These are phyloP conservation scores for Fusarium sp. DNA, from an alignment of 2,329 filamentous ascomycete species.

Conservation along the genomic window DNA sequence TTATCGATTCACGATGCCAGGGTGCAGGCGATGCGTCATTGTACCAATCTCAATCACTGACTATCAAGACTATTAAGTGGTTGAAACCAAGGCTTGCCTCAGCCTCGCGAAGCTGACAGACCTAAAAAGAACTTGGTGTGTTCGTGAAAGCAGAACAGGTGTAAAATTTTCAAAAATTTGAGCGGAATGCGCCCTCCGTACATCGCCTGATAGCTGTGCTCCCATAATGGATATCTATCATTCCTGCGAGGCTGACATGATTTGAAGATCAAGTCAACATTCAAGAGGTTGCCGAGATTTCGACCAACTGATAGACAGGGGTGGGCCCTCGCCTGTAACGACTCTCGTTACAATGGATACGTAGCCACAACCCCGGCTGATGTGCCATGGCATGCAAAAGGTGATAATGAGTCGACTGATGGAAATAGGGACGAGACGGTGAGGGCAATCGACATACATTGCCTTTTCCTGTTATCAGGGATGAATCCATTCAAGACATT, in stretches of 20 bases:
- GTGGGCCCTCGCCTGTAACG: conserved; percentile 1
- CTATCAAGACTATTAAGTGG: not conserved
- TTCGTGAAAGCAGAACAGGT: conserved; percentile 29
- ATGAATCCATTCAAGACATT: conserved; percentile 17
- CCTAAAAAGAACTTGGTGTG: conserved; percentile 32
- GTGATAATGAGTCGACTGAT: conserved; percentile 31
- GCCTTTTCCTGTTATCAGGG: conserved; percentile 10
- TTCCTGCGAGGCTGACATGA: conserved; percentile 43
- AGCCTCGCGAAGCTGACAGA: conserved; percentile 39
- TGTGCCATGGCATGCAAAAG: conserved; percentile 31
- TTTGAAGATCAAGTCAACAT: conserved; percentile 25
- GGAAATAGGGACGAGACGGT: conserved; percentile 30
- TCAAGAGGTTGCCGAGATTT: conserved; percentile 42
- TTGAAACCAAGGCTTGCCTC: conserved; percentile 6
- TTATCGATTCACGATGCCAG: conserved; percentile 24
- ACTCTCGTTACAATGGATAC: conserved; percentile 21
- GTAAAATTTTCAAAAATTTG: conserved; percentile 34
- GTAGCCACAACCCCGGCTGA: conserved; percentile 26
- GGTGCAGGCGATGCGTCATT: conserved; percentile 38
- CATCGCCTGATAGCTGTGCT: conserved; percentile 37
- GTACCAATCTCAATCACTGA: conserved; percentile 4
- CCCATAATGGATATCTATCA: conserved; percentile 16
- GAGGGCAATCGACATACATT: conserved; percentile 15
- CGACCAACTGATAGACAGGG: conserved; percentile 35
- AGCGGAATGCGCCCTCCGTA: conserved; percentile 39